Evolutionary conservation across 345 rosid genomes (phyloP).

Genomic region (Gossypium longicalyx): DNA sequence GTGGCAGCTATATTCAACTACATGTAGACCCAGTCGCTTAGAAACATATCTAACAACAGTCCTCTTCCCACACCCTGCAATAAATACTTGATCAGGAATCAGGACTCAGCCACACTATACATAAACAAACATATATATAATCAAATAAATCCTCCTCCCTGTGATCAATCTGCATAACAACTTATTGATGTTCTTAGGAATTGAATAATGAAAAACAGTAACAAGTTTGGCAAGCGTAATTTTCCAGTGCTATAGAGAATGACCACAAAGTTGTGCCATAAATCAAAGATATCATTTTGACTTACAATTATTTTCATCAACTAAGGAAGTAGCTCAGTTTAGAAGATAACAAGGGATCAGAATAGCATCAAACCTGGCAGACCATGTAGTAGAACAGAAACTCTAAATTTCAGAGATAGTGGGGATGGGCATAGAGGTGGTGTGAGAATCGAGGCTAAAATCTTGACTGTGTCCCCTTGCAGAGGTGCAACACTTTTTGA

Average conservation of each 20-base stretch:
- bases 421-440: slow-evolving; percentile 81
- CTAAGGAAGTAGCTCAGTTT: background rate
- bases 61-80: slow-evolving; percentile 88
- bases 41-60: slow-evolving; percentile 79
- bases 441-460: slow-evolving; percentile 67
- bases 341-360: slow-evolving; percentile 14
- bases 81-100: slow-evolving; percentile 20
- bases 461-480: slow-evolving; percentile 60
- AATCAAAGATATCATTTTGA: slow-evolving; percentile 10
- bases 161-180: background rate
- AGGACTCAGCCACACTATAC: background rate
- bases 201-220: background rate
- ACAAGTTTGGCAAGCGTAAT: background rate
- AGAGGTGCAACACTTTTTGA: slow-evolving; percentile 50
- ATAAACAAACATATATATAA: background rate
- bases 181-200: background rate
- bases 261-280: background rate
- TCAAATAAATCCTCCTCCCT: background rate
- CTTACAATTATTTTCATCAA: background rate
- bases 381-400: slow-evolving; percentile 80
- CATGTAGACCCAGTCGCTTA: slow-evolving; percentile 72
- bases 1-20: slow-evolving; percentile 91
- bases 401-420: slow-evolving; percentile 81
- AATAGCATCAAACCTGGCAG: slow-evolving; percentile 46
- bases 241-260: background rate